These are phyloP conservation scores for Basipetospora chlamydospora DNA, from an alignment of 2,329 filamentous ascomycete genomes.

Conservation along the genomic window DNA sequence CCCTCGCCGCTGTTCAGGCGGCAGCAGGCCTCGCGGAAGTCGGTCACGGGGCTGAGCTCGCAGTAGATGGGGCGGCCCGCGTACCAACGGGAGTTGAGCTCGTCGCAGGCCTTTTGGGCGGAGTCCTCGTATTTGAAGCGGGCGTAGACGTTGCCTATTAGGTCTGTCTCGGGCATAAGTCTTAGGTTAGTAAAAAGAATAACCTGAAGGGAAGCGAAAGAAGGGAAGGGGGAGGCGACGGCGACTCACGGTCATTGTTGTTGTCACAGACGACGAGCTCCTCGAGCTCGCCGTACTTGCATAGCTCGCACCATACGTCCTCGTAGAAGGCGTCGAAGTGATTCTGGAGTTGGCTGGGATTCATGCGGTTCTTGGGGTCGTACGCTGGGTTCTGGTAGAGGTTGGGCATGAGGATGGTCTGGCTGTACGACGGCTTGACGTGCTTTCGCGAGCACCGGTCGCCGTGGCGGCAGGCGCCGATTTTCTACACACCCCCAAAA, in stretches of 20 bases:
- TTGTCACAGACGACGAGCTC: constrained; percentile 98
- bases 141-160: constrained; percentile 98
- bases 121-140: constrained; percentile 99
- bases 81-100: constrained; percentile 91
- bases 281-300: constrained; percentile 94
- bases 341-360: constrained; percentile 87
- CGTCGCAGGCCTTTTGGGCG: constrained; percentile 85
- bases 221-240: background rate
- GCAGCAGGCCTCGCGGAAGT: constrained; percentile 96
- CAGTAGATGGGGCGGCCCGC: constrained; percentile 95
- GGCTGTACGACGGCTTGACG: constrained; percentile 95
- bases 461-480: constrained; percentile 94
- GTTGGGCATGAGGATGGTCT: constrained; percentile 95
- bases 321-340: constrained; percentile 99
- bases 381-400: constrained; percentile 98
- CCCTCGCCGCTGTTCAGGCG: constrained; percentile 88
- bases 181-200: background rate
- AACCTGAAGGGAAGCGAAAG: constrained; percentile 9
- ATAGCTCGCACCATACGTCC: constrained; percentile 99
- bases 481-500: too few species aligned
- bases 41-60: constrained; percentile 90
- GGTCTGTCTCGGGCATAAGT: constrained; percentile 36
- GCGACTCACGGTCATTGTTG: constrained; percentile 78
- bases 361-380: constrained; percentile 95
- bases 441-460: constrained; percentile 97